Conservation (phyloP, 2,329 filamentous ascomycete genomes). For the Cladorrhinum sp. region DNA sequence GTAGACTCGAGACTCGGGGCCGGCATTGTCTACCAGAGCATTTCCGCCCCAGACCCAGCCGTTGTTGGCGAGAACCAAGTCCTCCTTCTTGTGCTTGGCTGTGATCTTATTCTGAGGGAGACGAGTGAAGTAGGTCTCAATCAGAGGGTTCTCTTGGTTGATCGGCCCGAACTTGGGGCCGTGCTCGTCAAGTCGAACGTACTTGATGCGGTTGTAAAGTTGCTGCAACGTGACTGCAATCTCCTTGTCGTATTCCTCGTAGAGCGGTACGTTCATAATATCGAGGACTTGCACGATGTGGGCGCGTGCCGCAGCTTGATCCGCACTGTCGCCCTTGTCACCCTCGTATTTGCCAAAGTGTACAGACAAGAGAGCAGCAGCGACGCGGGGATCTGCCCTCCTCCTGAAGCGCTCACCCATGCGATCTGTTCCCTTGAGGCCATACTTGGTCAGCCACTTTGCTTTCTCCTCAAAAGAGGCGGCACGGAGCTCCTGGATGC, state of each 20-base stretch:
- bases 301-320: slow-evolving; percentile 51
- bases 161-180: slow-evolving; percentile 84
- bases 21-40: slow-evolving; percentile 89
- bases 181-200: slow-evolving; percentile 86
- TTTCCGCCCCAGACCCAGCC: slow-evolving; percentile 99
- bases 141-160: slow-evolving; percentile 71
- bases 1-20: slow-evolving; percentile 85
- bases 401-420: slow-evolving; percentile 79
- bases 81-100: slow-evolving; percentile 68
- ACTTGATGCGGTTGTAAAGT: slow-evolving; percentile 91
- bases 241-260: slow-evolving; percentile 88
- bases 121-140: slow-evolving; percentile 93
- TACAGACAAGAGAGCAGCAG: slow-evolving; percentile 65
- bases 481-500: slow-evolving; percentile 47
- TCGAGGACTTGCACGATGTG: slow-evolving; percentile 67
- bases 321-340: slow-evolving; percentile 43
- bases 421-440: slow-evolving; percentile 66
- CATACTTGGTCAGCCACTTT: slow-evolving; percentile 65
- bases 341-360: slow-evolving; percentile 67
- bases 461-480: slow-evolving; percentile 50
- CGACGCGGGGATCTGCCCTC: slow-evolving; percentile 64
- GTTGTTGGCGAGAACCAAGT: slow-evolving; percentile 86
- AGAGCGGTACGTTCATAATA: slow-evolving; percentile 81
- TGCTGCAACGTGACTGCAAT: slow-evolving; percentile 81
- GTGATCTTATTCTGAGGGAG: slow-evolving; percentile 77